Base-by-base conservation (phyloP, 805 yeast species). In the Yarrowia yakushimensis region DNA sequence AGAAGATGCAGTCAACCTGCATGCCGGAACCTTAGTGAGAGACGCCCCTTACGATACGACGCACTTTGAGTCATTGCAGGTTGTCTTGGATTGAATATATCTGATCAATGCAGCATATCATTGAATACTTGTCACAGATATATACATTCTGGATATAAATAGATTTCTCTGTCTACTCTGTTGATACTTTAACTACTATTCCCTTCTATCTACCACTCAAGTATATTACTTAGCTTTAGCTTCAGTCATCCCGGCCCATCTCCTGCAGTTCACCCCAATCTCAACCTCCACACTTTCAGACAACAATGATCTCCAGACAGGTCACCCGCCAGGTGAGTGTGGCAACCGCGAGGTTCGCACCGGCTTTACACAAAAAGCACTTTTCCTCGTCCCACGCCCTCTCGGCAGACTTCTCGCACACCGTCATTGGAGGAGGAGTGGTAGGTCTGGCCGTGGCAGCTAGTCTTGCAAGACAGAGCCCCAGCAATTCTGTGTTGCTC, bases 401-500 rank as follows among this genome's bases (percentile, higher is more conserved):
- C 22, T 18, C 20, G 2, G 65, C 74, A 0, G 90, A 86, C 68
- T 87, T 82, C 67, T 82, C 88, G 0, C 94, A 88, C 70, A 84
- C 84, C 0, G 82, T 90, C 0, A 77, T 90, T 23, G 97, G 97
- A 5, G 96, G 89, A 1, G 97, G 96, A 0, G 88, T 82, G 0
- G 91, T 90, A 1, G 97, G 97, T 0, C 76, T 88, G 3, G 90
- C 97, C 0, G 79, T 90, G 62, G 96, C 88, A 0, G 83, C 93
- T 0, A 86, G 87, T 66, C 76, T 91, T 31, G 75, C 83, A 42
- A 73, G 76, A 57, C 69, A 72, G 3, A 66, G 78, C n/a, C 33
- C 59, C 2, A 72, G 78, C 5, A 80, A 81, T 63, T 75, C 74
- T 4, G 90, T 90, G 0, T 72, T 88, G 0, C 70, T 92, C 10